Base-by-base conservation (phyloP, 2,329 filamentous ascomycete genomes). In the Microcyclospora pomicola region DNA sequence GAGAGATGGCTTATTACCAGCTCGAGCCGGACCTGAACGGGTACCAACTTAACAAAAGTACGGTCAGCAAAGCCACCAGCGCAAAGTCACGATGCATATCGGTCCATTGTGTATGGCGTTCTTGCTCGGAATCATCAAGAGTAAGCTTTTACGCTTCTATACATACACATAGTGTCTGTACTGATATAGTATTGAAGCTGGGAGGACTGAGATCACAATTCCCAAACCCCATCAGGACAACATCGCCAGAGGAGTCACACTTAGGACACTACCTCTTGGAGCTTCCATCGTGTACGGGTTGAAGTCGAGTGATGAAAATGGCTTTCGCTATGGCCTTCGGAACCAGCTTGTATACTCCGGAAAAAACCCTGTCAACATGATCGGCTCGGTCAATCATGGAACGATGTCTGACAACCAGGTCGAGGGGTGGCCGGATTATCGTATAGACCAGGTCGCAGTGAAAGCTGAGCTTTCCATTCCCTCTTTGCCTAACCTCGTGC, bases 281-380 rank as follows among this genome's bases (percentile, higher is more conserved):
- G 41, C 34, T 12, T 43, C 41, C 6, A 43, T 43, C 16, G 33
- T 38, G 13, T 43, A 36, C 14, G 41, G 41, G 1, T 14, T 19
- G 5, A 31, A 29, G 19, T 30, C 14, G 31, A 14, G 30, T 14
- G 38, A 42, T 4, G 33, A 34, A n/a, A 45, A 45, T 28, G 34
- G 38, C 41, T 45, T 44, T 15, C 41, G 43, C 15, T 29, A 38
- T 9, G 33, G 28, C 32, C 43, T 45, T 4, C 37, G 36, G 5
- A 42, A 36, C 19, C 33, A 38, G 15, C 28, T 27, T 5, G 30
- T 32, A 6, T 33, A 34, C 35, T 30, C 32, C 15, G 35, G 37
- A 16, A 24, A 24, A 24, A 39, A 42, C 28, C 33, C 33, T 6
- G 31, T 41, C 15, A 40, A 42, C 38, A 43, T 41, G 24, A 37